These are phyloP conservation scores for Polyporus arcularius DNA, from an alignment of 768 basidiomycete genomes.

Conservation along the genomic window DNA sequence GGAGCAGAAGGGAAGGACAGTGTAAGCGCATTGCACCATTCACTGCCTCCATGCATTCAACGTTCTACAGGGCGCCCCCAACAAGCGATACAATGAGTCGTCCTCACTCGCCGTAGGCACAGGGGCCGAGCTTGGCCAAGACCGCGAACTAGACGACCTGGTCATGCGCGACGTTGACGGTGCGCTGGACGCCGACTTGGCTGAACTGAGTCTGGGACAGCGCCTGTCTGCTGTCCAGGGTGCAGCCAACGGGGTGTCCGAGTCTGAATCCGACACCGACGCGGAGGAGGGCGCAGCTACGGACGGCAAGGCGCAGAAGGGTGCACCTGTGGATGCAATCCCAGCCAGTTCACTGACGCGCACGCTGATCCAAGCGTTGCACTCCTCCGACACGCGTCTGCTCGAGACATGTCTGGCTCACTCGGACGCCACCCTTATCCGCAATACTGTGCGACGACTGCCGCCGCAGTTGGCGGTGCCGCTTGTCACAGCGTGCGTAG, in stretches of 20 bases:
- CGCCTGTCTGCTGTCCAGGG: slow-evolving; percentile 76
- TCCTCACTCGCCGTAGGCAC: slow-evolving; percentile 62
- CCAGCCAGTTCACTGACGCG: slow-evolving; percentile 89
- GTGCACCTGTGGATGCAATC: slow-evolving; percentile 39
- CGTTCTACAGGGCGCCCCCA: slow-evolving; percentile 42
- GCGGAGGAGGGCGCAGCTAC: slow-evolving; percentile 37
- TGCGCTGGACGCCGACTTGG: slow-evolving; percentile 77
- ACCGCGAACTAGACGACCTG: slow-evolving; percentile 51
- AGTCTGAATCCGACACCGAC: slow-evolving; percentile 47
- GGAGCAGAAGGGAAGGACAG: slow-evolving; percentile 26
- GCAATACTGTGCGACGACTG: slow-evolving; percentile 82
- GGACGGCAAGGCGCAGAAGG: slow-evolving; percentile 29
- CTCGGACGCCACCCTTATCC: slow-evolving; percentile 77
- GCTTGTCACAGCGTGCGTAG: slow-evolving; percentile 84
- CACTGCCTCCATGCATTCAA: background rate
- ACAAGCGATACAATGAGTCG: slow-evolving; percentile 70
- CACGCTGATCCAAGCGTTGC: slow-evolving; percentile 93
- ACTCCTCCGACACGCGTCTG: slow-evolving; percentile 87
- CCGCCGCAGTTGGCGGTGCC: slow-evolving; percentile 88
- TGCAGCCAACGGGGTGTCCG: slow-evolving; percentile 38
- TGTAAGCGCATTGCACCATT: background rate
- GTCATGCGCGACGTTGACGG: slow-evolving; percentile 59
- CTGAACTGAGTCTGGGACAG: slow-evolving; percentile 91
- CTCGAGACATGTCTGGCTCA: slow-evolving; percentile 87
- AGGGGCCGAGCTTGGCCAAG: slow-evolving; percentile 67